Percentiles rank a stretch among this genome's conserved stretches.
Conservation (phyloP, 2,329 filamentous ascomycete species). For the Coniochaeta hoffmannii region DNA sequence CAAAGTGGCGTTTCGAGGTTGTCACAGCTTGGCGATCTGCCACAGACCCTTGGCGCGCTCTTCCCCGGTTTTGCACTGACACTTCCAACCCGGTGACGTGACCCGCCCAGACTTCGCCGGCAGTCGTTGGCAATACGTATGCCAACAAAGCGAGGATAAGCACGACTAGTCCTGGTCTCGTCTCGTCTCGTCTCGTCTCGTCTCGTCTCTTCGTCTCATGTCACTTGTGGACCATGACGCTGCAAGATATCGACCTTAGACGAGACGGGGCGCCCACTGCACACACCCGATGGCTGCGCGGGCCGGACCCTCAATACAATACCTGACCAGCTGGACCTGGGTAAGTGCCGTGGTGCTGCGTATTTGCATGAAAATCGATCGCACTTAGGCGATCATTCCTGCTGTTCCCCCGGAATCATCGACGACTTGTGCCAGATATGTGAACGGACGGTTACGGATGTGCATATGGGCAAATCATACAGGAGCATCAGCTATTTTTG, state of each 20-base stretch:
- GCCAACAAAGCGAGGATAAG: too few relatives aligned
- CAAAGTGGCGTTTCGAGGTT: constrained; percentile 5
- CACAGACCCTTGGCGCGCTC: constrained; percentile 7
- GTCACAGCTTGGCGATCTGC: constrained; percentile 11
- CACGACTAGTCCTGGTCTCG: too few relatives aligned
- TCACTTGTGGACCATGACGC: too few relatives aligned
- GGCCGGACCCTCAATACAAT: too few relatives aligned
- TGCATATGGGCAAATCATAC: neutral
- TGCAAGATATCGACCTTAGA: too few relatives aligned
- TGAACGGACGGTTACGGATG: neutral
- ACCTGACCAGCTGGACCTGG: too few relatives aligned
- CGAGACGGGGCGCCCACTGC: too few relatives aligned
- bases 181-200: neutral
- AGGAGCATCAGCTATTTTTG: neutral
- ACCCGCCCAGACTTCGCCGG: neutral
- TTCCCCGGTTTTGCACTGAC: neutral
- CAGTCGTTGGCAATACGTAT: too few relatives aligned
- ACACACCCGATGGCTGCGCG: too few relatives aligned
- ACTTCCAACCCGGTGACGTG: neutral
- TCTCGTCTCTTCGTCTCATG: neutral
- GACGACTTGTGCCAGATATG: neutral
- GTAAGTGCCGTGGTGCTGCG: too few relatives aligned
- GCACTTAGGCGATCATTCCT: neutral
- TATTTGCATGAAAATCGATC: neutral
- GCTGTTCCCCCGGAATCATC: neutral